Conservation (phyloP, 495 filamentous ascomycete species). For the Penicillium coffeae region DNA sequence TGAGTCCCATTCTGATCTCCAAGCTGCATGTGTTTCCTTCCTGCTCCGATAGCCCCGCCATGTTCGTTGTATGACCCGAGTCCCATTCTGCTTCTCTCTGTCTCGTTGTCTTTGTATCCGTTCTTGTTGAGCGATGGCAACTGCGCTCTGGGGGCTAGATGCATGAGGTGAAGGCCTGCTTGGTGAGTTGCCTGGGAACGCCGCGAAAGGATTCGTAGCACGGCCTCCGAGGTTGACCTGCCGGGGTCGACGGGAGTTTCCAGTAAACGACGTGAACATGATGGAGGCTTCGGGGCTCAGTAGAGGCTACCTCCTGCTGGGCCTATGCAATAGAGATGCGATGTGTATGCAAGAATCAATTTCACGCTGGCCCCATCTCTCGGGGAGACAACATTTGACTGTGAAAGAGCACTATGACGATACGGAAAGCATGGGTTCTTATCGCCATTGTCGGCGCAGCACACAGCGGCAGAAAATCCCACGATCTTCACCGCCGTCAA, state of each 20-base stretch:
- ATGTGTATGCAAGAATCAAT: not conserved
- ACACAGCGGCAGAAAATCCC: not conserved
- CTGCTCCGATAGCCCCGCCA: slow-evolving; percentile 79
- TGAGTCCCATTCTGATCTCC: slow-evolving; percentile 68
- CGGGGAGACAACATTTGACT: not conserved
- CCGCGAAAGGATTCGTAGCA: slow-evolving; percentile 69
- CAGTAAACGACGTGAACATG: slow-evolving; percentile 92
- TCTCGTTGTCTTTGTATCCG: slow-evolving; percentile 76
- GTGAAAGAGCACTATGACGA: not conserved
- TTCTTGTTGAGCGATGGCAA: slow-evolving; percentile 83
- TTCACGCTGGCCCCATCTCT: not conserved
- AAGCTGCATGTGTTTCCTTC: slow-evolving; percentile 49
- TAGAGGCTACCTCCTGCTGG: too few species aligned
- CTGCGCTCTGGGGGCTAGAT: slow-evolving; percentile 65
- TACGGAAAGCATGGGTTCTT: not conserved
- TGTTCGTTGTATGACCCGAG: slow-evolving; percentile 67
- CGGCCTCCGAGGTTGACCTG: slow-evolving; percentile 94
- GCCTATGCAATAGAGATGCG: not conserved
- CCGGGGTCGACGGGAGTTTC: slow-evolving; percentile 75
- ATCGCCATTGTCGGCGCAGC: slow-evolving; percentile 8
- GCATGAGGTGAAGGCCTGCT: slow-evolving; percentile 37
- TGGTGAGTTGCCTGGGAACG: slow-evolving; percentile 34
- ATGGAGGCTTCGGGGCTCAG: slow-evolving; percentile 13
- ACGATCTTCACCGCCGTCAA: not conserved
- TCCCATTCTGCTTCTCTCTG: slow-evolving; percentile 70